Evolutionary conservation across 495 filamentous ascomycete species (phyloP).

Genomic region (Hyphodiscus hymeniophilus): DNA sequence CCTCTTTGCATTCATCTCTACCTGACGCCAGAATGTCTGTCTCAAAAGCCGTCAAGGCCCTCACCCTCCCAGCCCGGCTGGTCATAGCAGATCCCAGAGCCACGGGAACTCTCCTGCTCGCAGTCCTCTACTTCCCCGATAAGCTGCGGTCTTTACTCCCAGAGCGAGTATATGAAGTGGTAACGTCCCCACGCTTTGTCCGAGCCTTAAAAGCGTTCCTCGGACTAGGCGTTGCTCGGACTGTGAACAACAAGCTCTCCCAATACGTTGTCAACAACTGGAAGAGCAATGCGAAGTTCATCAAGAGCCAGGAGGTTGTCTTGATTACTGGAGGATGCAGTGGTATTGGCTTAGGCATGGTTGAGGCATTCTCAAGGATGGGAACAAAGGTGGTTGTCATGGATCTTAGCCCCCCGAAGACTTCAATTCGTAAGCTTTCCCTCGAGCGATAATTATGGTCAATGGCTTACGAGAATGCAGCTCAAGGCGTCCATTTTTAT

Average conservation of each 20-base stretch:
- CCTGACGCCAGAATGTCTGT: too few relatives aligned
- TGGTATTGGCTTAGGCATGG: constrained; percentile 40
- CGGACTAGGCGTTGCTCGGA: constrained; percentile 34
- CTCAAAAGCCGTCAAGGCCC: too few relatives aligned
- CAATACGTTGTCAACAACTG: constrained; percentile 51
- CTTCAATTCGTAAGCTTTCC: constrained; percentile 32
- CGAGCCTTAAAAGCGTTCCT: constrained; percentile 4
- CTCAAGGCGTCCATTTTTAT: constrained; percentile 28
- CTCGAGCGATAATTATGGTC: background rate
- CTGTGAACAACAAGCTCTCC: constrained; percentile 42
- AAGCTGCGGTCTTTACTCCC: constrained; percentile 8
- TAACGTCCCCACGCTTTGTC: constrained; percentile 2
- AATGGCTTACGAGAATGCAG: constrained; percentile 13
- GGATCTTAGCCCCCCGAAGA: constrained; percentile 45
- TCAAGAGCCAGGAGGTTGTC: constrained; percentile 50
- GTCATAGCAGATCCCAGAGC: constrained; percentile 2
- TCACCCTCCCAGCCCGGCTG: background rate
- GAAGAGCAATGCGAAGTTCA: constrained; percentile 50
- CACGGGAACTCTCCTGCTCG: constrained; percentile 13
- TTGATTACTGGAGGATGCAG: constrained; percentile 24
- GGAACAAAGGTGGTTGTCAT: constrained; percentile 51
- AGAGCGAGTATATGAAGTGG: background rate
- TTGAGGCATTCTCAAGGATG: constrained; percentile 46
- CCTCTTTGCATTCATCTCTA: too few relatives aligned
- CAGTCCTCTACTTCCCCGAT: constrained; percentile 14